Percentiles rank a stretch among this genome's conserved stretches.
These are phyloP conservation scores for Cryphonectria nitschkei DNA, from an alignment of 2,329 filamentous ascomycete genomes.

Conservation along the genomic window DNA sequence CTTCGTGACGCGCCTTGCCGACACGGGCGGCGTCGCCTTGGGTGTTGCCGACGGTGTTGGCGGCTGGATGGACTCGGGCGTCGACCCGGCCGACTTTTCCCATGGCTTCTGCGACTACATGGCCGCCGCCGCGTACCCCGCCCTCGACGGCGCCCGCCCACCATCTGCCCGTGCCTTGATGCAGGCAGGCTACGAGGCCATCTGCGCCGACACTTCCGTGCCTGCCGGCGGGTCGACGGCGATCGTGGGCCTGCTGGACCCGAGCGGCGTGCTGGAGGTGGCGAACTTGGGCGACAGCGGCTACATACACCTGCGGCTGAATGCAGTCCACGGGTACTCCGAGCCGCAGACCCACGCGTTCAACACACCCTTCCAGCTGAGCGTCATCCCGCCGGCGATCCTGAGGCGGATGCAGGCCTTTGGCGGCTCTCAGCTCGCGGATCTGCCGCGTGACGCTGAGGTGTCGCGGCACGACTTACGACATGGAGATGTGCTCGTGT, in stretches of 20 bases:
- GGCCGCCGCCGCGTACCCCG: slow-evolving; percentile 68
- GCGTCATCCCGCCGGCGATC: slow-evolving; percentile 80
- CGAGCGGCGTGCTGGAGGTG: slow-evolving; percentile 77
- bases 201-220: slow-evolving; percentile 74
- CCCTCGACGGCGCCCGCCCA: slow-evolving; percentile 32
- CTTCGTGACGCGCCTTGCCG: slow-evolving; percentile 83
- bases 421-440: slow-evolving; percentile 78
- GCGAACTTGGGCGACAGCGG: slow-evolving; percentile 97
- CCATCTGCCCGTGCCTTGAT: slow-evolving; percentile 72
- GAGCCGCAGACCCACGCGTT: slow-evolving; percentile 93
- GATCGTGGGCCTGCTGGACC: slow-evolving; percentile 77
- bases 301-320: slow-evolving; percentile 83
- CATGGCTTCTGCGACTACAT: slow-evolving; percentile 94
- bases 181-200: slow-evolving; percentile 80
- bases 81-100: slow-evolving; percentile 94
- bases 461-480: slow-evolving; percentile 75
- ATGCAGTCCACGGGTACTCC: slow-evolving; percentile 82
- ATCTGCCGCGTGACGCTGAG: slow-evolving; percentile 82
- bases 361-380: slow-evolving; percentile 96
- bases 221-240: slow-evolving; percentile 89
- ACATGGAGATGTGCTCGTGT: slow-evolving; percentile 90
- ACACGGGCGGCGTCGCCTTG: slow-evolving; percentile 72
- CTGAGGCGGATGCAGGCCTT: slow-evolving; percentile 81
- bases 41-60: slow-evolving; percentile 94
- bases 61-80: slow-evolving; percentile 89